Evolutionary conservation across 2,329 filamentous ascomycete genomes (phyloP), one percentile per base, ranked within the genome.

Genomic region (Xylariomycetidae sp.): DNA sequence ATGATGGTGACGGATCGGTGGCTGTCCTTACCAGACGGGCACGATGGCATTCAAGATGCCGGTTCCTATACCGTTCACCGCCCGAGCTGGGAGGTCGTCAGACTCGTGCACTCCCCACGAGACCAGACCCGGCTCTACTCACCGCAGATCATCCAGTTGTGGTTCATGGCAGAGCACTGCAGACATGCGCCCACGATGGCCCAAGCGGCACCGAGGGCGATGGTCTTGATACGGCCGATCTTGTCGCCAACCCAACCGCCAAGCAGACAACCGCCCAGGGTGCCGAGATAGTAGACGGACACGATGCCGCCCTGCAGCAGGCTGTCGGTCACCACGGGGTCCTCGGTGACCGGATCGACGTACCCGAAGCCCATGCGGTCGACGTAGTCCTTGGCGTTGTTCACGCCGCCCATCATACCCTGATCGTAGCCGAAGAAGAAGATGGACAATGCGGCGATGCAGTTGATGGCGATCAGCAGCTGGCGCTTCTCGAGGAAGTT

Each of bases 31-130:
- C 49, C 78, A 85, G 4, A 83, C 79, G 0, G 81, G 81, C 0
- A 80, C 73, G 41, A 85, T 83, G 6, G 78, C 74, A 48, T 83
- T 85, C 22, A 85, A 54, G 31, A 84, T 75, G 16, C 82, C 82
- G 2, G 79, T 85, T 4, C 80, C 81, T 28, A 79, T 72, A 5
- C 78, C 77, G 35, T 79, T 82, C 22, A 80, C 61, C 12, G 72
- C 60, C 19, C 76, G 73, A 10, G 74, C 71, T 66, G 40, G 41
- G 38, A 17, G 13, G 8, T 0, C 6, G 23, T 42, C 17, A 48
- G 40, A 10, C n/a, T 12, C n/a, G 7, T 9, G 14, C 18, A 4
- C 23, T 13, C 15, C 13, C 17, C 5, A 17, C 40, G 29, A 6
- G 19, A 30, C 25, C 4, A 26, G 10, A 9, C n/a, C n/a, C n/a